Base-by-base conservation (phyloP, 345 rosid genomes). In the Arabidopsis suecica region DNA sequence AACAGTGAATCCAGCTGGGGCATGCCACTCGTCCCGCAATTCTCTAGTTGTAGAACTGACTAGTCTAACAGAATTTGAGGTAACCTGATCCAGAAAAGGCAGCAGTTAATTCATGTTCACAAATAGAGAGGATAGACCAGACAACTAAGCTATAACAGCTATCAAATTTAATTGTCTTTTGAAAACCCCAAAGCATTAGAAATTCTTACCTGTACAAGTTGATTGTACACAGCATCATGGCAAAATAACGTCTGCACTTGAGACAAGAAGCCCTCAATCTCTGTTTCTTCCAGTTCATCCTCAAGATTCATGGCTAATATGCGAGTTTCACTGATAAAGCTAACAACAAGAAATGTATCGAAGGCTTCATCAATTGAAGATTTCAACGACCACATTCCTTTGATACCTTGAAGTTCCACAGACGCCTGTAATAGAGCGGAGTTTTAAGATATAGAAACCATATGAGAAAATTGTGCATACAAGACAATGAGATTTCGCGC, bases 381-480 rank as follows among this genome's bases (percentile, higher is more conserved):
- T 86, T 96, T 90, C 68, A 95, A 72, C 32, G 99, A 92, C 99
- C 99, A 95, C 99, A 95, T 92, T 78, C 99, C 99, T 80, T 95
- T 95, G 82, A 95, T 95, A 69, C 99, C 98, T 85, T 92, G 97
- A 86, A 95, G 97, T 82, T 95, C 99, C 55, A 95, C 99, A 3
- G 99, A 95, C 8, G 99, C 99, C 99, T 95, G 75, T 54, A 70
- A 65, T 56, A 73, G 73, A 55, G 7, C 69, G 60, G 38, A 75
- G 23, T 16, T 67, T 53, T 56, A 32, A 49, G 51, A 36, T 37
- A 36, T 37, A 70, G 12, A 49, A 22, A 80, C 23, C 25, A 69
- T 33, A 62, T 50, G 33, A 75, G 59, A 37, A 48, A 55, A 53
- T 3, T 40, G 45, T 9, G 32, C 18, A 65, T 51, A 25, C 28